Base-by-base conservation (phyloP, 805 yeast species). In the Starmera quercuum region DNA sequence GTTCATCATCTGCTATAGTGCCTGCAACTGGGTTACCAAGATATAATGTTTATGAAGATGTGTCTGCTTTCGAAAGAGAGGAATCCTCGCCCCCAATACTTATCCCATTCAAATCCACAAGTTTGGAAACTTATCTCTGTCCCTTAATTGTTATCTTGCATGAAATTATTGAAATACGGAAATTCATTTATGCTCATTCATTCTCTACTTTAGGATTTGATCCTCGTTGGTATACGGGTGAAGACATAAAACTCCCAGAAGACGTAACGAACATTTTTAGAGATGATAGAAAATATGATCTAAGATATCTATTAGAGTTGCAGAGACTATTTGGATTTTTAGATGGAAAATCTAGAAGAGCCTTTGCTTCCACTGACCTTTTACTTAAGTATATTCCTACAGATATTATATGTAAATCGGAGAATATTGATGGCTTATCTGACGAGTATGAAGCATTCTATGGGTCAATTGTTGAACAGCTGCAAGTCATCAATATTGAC, bases 161-260 rank as follows among this genome's bases (percentile, higher is more conserved):
- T n/a, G 56, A 60, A 30, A 48, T 64, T 7, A 56, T 65, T 1
- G 35, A 36, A 5, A 56, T 69, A 22, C 52, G 58, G 12, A 52
- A 53, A 26, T 34, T 47, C 0, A 39, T 68, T 2, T 45, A 60
- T 32, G 39, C 45, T 2, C 58, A 53, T 24, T 46, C 51, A n/a
- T 61, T 55, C 36, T 39, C 44, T 3, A 50, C 53, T 4, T 53
- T 64, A 34, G 65, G 66, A 0, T 65, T 45, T 37, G 44, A 57
- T 12, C 55, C 59, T 5, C 46, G 49, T 29, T 66, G 73, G 73
- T 66, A 63, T 59, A 61, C 45, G 36, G 59, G 56, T 1, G 51
- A 47, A 2, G 7, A 20, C 1, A 26, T 40, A 3, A 19, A 13
- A 2, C 16, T 45, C 2, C 43, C 47, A 5, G 32, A 35, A 11